Conservation (phyloP, 139 green algal genomes). For the Chlamydomonas eustigma region DNA sequence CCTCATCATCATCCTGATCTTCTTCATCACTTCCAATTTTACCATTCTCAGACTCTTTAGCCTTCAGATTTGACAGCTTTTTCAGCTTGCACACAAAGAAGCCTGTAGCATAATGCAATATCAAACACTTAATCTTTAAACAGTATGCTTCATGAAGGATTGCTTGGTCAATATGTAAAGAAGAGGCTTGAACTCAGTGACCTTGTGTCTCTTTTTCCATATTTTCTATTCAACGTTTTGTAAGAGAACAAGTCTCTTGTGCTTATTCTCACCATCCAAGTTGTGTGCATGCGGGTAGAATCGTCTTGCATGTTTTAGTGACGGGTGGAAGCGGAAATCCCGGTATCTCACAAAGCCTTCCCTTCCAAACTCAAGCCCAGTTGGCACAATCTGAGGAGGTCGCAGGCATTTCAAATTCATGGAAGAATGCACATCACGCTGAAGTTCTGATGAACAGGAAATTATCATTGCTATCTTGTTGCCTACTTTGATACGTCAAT, state of each 20-base stretch:
- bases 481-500: neutral
- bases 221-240: neutral
- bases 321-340: slow-evolving; percentile 94
- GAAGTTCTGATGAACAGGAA: too few relatives aligned
- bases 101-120: slow-evolving; percentile 41
- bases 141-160: neutral
- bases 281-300: slow-evolving; percentile 99
- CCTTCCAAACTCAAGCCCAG: slow-evolving; percentile 91
- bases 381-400: slow-evolving; percentile 77
- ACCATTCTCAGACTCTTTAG: slow-evolving; percentile 27
- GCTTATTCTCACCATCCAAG: slow-evolving; percentile 77
- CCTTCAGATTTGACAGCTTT: slow-evolving; percentile 84
- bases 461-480: too few relatives aligned
- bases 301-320: slow-evolving; percentile 69
- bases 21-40: neutral
- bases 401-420: too few relatives aligned
- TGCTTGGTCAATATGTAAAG: neutral
- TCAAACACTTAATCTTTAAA: neutral
- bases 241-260: neutral
- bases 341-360: slow-evolving; percentile 79
- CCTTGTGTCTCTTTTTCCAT: neutral
- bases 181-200: neutral
- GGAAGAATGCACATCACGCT: too few relatives aligned
- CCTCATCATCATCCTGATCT: neutral
- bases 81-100: slow-evolving; percentile 99